These are phyloP conservation scores for Cladosporium sp. DNA, from an alignment of 2,329 filamentous ascomycete species.

Conservation along the genomic window DNA sequence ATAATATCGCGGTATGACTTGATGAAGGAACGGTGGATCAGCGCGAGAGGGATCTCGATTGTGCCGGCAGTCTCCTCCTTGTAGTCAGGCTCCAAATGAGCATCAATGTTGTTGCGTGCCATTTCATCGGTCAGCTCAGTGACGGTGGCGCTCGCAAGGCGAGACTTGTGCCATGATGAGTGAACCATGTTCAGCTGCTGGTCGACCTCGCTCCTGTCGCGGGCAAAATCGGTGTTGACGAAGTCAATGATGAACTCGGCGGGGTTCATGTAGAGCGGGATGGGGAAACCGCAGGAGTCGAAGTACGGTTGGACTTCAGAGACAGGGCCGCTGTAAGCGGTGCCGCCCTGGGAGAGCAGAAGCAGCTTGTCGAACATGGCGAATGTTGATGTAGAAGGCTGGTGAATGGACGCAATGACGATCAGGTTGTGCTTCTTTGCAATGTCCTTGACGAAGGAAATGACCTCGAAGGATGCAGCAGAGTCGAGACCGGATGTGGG, in stretches of 20 bases:
- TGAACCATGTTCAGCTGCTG: conserved; percentile 51
- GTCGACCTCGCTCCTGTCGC: conserved; percentile 44
- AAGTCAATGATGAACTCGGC: conserved; percentile 76
- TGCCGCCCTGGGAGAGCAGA: conserved; percentile 64
- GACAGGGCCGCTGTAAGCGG: conserved; percentile 68
- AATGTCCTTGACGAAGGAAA: conserved; percentile 64
- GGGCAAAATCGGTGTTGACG: conserved; percentile 70
- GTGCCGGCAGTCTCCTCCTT: conserved; percentile 39
- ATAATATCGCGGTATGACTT: conserved; percentile 82
- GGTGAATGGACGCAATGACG: conserved; percentile 78
- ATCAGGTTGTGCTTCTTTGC: conserved; percentile 66
- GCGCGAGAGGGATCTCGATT: conserved; percentile 52
- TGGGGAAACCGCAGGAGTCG: conserved; percentile 51
- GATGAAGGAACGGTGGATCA: conserved; percentile 74
- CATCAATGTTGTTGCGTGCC: conserved; percentile 30
- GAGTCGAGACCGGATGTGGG: conserved; percentile 81
- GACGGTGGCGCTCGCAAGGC: conserved; percentile 33
- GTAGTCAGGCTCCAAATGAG: conserved; percentile 25
- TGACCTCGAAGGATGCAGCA: conserved; percentile 68
- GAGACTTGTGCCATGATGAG: conserved; percentile 51
- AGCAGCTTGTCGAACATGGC: conserved; percentile 75
- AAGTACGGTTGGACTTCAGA: conserved; percentile 59
- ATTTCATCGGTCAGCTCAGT: conserved; percentile 31
- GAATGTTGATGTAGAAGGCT: conserved; percentile 75
- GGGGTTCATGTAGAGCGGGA: conserved; percentile 70